Percentiles rank a stretch among this genome's conserved stretches.
These are phyloP conservation scores for Phytophthora sp. DNA, from an alignment of 352 stramenopile genomes.

Conservation along the genomic window DNA sequence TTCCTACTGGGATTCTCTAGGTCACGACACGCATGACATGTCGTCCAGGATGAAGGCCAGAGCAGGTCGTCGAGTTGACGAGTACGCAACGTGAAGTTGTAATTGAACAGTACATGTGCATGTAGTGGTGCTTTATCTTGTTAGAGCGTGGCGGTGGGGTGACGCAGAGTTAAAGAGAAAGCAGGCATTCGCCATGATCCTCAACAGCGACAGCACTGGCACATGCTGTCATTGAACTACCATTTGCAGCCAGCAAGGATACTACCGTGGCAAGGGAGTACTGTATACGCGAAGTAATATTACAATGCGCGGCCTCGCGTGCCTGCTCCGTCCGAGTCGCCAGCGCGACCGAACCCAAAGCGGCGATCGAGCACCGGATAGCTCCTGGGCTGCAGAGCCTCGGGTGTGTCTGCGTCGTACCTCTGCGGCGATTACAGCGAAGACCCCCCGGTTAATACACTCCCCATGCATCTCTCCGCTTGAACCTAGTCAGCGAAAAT, in stretches of 20 bases:
- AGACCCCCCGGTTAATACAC: background rate
- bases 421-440: background rate
- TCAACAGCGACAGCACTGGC: too few species aligned
- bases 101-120: too few species aligned
- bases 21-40: conserved; percentile 54
- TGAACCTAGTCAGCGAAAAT: conserved; percentile 9
- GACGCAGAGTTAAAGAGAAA: background rate
- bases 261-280: background rate
- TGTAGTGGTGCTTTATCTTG: background rate
- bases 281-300: conserved; percentile 14
- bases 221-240: too few species aligned
- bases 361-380: background rate
- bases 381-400: conserved; percentile 1
- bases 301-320: conserved; percentile 8
- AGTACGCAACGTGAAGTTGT: conserved; percentile 3
- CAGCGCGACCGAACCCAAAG: conserved; percentile 19
- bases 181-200: background rate
- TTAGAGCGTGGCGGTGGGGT: background rate
- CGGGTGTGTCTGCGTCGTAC: background rate
- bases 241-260: background rate
- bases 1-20: too few species aligned
- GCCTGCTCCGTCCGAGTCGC: conserved; percentile 6
- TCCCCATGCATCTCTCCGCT: background rate
- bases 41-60: conserved; percentile 1
- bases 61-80: conserved; percentile 21